These are phyloP conservation scores for Cercospora sesami DNA, from an alignment of 2,329 filamentous ascomycete species.

Conservation along the genomic window DNA sequence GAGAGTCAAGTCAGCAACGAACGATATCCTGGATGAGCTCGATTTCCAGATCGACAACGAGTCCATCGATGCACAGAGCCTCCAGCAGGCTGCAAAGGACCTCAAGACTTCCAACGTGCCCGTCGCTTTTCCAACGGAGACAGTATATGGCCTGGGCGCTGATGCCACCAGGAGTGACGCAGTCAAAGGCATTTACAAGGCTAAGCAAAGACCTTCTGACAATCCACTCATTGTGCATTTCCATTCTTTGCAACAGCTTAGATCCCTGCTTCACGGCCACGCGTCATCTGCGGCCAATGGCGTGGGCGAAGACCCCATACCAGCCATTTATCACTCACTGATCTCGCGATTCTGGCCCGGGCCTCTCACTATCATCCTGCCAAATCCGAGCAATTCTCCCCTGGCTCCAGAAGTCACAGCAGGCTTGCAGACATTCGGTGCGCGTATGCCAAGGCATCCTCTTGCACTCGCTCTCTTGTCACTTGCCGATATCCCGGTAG, in stretches of 20 bases:
- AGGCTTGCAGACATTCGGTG: constrained; percentile 79
- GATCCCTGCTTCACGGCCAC: constrained; percentile 56
- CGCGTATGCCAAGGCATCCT: constrained; percentile 79
- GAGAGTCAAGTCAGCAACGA: constrained; percentile 30
- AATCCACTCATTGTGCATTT: constrained; percentile 96
- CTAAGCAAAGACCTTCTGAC: constrained; percentile 86
- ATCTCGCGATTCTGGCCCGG: constrained; percentile 91
- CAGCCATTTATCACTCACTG: constrained; percentile 72
- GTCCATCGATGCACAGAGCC: constrained; percentile 51
- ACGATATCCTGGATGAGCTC: constrained; percentile 42
- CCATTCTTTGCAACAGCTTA: constrained; percentile 74
- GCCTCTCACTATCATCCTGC: constrained; percentile 85
- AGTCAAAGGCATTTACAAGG: constrained; percentile 87
- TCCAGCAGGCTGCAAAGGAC: constrained; percentile 66
- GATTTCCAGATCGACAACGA: constrained; percentile 32
- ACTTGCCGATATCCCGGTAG: constrained; percentile 73
- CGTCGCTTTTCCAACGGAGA: constrained; percentile 95
- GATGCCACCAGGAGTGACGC: constrained; percentile 84
- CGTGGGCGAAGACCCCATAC: constrained; percentile 54
- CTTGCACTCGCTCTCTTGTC: constrained; percentile 88
- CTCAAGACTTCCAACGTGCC: constrained; percentile 68
- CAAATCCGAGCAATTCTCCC: constrained; percentile 66
- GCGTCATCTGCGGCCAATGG: constrained; percentile 7
- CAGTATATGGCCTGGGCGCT: constrained; percentile 94
- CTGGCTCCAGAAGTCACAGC: constrained; percentile 93